Evolutionary conservation across 2,329 filamentous ascomycete genomes (phyloP).

Genomic region (Macrophomina phaseolina): DNA sequence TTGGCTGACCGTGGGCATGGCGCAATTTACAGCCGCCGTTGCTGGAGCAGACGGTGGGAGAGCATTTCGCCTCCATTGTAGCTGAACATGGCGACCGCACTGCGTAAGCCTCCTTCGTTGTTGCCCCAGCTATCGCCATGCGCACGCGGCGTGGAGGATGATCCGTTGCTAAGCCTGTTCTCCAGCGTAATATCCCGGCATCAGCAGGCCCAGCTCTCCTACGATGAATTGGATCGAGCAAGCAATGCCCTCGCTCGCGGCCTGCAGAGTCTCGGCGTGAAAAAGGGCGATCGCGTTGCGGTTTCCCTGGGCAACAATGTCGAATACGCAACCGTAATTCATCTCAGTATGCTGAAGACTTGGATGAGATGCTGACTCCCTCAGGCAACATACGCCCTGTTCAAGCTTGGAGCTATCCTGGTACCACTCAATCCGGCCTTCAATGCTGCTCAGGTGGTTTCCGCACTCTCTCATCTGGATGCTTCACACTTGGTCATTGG

Average conservation of each 20-base stretch:
- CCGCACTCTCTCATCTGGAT: conserved; percentile 77
- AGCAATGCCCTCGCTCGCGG: conserved; percentile 79
- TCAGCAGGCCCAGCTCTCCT: conserved; percentile 72
- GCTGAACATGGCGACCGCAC: conserved; percentile 67
- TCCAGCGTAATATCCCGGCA: conserved; percentile 62
- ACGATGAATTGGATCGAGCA: conserved; percentile 72
- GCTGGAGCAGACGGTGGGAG: conserved; percentile 70
- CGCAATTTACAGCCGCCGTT: conserved; percentile 63
- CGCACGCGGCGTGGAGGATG: neutral
- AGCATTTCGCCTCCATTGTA: conserved; percentile 73
- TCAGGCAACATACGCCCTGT: conserved; percentile 78
- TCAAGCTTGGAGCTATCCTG: conserved; percentile 91
- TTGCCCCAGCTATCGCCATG: too few species aligned
- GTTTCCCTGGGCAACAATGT: conserved; percentile 84
- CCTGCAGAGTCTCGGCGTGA: conserved; percentile 71
- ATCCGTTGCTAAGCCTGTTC: conserved; percentile 23
- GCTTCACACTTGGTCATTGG: conserved; percentile 79
- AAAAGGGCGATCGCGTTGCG: conserved; percentile 82
- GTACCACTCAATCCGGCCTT: conserved; percentile 95
- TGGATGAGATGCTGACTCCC: conserved; percentile 29
- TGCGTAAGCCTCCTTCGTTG: conserved; percentile 51
- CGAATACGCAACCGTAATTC: conserved; percentile 76
- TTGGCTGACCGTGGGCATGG: neutral
- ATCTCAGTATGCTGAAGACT: neutral
- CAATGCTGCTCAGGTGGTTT: conserved; percentile 76